Conservation (phyloP, 768 basidiomycete species). For the Pleurotus tuber-regium region DNA sequence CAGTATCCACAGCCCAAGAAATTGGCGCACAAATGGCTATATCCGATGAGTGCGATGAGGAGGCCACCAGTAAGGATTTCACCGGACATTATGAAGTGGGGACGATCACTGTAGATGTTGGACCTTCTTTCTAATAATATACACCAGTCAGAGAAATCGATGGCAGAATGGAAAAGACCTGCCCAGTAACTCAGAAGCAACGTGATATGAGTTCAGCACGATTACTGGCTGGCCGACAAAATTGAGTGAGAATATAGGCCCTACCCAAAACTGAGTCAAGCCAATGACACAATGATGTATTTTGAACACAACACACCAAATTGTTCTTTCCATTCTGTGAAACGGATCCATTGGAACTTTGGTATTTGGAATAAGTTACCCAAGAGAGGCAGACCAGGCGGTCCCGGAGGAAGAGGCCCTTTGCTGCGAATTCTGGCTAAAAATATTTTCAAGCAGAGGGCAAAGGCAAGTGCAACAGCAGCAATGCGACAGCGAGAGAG, state of each 20-base stretch:
- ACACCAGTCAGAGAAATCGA: not conserved
- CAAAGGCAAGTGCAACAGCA: not conserved
- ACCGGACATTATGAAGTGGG: conserved; percentile 21
- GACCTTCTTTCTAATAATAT: conserved; percentile 25
- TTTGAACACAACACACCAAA: conserved; percentile 20
- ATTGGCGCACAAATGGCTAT: conserved; percentile 11
- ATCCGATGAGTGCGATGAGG: conserved; percentile 19
- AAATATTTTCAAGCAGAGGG: not conserved
- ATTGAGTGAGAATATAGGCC: conserved; percentile 18
- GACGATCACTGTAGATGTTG: conserved; percentile 24
- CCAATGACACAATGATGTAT: not conserved
- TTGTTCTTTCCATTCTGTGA: conserved; percentile 20
- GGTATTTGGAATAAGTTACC: conserved; percentile 27
- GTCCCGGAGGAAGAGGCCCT: conserved; percentile 21
- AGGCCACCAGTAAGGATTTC: conserved; percentile 29
- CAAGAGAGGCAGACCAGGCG: conserved; percentile 24
- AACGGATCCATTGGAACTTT: conserved; percentile 15
- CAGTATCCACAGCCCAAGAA: not conserved
- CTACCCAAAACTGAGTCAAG: not conserved
- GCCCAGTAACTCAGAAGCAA: conserved; percentile 28
- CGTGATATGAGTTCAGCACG: conserved; percentile 27
- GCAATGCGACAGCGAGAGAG: too few species aligned
- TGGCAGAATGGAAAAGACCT: not conserved
- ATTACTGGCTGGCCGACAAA: conserved; percentile 20
- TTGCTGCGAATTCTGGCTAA: not conserved